Conservation (phyloP, 2,329 filamentous ascomycete genomes). For the Fusarium sp. region DNA sequence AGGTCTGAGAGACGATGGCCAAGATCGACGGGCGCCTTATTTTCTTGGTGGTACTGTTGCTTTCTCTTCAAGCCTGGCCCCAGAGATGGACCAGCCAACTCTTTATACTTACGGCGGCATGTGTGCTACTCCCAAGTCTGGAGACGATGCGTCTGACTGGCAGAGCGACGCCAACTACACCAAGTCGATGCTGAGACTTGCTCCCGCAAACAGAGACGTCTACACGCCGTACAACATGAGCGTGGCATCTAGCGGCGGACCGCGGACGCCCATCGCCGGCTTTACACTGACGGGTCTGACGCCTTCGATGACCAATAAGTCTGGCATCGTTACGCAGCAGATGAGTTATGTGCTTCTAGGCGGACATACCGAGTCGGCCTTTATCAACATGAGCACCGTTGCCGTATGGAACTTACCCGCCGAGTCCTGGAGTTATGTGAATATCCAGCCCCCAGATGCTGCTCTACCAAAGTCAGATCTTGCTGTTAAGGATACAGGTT, state of each 20-base stretch:
- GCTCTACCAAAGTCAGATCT: constrained; percentile 64
- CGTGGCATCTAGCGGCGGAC: constrained; percentile 63
- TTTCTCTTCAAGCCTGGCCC: constrained; percentile 72
- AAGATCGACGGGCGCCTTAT: constrained; percentile 53
- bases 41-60: constrained; percentile 69
- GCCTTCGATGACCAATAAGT: constrained; percentile 75
- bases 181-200: constrained; percentile 78
- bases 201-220: constrained; percentile 54
- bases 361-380: constrained; percentile 83
- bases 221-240: constrained; percentile 51
- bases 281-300: constrained; percentile 82
- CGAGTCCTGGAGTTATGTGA: constrained; percentile 85
- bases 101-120: constrained; percentile 90
- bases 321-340: constrained; percentile 74
- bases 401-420: constrained; percentile 89
- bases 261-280: constrained; percentile 82
- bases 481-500: constrained; percentile 53
- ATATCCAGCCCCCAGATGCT: constrained; percentile 62
- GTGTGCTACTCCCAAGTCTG: constrained; percentile 70
- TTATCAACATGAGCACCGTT: constrained; percentile 93
- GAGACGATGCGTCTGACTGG: constrained; percentile 62
- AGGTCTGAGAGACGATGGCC: constrained; percentile 33
- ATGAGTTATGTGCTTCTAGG: constrained; percentile 84
- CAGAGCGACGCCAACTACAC: constrained; percentile 80
- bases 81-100: constrained; percentile 62